Conservation (phyloP, 192 early-diverging fungal genomes). For the Backusella liffmaniae region DNA sequence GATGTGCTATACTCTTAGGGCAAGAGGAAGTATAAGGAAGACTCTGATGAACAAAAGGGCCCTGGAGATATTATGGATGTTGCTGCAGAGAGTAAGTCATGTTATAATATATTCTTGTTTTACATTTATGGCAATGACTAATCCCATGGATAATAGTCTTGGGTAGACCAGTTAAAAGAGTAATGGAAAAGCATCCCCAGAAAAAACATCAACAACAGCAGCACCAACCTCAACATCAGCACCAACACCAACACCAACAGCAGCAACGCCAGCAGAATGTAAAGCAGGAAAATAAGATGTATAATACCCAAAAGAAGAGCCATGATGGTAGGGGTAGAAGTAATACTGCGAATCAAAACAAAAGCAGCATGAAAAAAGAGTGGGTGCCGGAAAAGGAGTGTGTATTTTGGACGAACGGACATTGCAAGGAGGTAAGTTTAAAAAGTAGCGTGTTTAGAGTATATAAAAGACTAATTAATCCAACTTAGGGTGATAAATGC, state of each 20-base stretch:
- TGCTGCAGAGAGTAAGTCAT: not conserved
- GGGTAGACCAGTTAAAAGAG: not conserved
- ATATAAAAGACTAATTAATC: not conserved
- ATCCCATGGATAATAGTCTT: not conserved
- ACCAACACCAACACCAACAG: not conserved
- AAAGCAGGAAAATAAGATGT: too few relatives aligned
- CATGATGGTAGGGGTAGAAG: not conserved
- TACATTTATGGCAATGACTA: not conserved
- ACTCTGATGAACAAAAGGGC: not conserved
- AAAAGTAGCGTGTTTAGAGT: not conserved
- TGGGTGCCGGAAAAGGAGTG: not conserved
- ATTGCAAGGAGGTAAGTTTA: constrained; percentile 14
- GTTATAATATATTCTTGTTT: not conserved
- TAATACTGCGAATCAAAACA: not conserved
- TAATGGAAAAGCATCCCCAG: not conserved
- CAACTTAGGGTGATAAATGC: constrained; percentile 21
- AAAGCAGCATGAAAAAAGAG: not conserved
- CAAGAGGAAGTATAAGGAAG: not conserved
- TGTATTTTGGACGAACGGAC: not conserved
- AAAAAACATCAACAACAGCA: not conserved
- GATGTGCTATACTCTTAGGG: not conserved
- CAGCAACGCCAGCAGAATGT: not conserved
- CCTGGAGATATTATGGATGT: not conserved
- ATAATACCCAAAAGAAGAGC: not conserved
- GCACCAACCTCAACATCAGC: not conserved